Conservation (phyloP, 2,329 filamentous ascomycete species). For the Orbilia ellipsospora region DNA sequence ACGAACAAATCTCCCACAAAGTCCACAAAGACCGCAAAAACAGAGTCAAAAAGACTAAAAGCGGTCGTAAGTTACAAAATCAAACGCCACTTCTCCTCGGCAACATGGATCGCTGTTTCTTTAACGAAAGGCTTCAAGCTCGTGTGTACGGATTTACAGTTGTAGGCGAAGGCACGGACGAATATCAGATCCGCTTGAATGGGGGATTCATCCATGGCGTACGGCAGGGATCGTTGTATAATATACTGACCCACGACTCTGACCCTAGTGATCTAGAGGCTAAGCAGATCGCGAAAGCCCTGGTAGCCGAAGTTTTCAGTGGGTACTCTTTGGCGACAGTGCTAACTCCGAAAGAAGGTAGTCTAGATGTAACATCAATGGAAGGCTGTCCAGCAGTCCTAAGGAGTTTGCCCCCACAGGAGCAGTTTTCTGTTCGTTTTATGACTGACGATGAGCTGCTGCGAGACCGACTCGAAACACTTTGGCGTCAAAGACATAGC, state of each 20-base stretch:
- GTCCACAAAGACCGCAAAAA: background rate
- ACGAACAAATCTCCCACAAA: background rate
- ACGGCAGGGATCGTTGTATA: background rate
- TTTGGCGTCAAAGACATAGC: too few relatives aligned
- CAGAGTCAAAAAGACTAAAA: background rate
- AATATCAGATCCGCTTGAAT: background rate
- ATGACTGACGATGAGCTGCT: too few relatives aligned
- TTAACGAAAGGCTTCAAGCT: background rate
- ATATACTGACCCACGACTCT: background rate
- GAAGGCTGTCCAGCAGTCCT: too few relatives aligned
- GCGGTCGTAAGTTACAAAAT: background rate
- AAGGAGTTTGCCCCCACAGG: too few relatives aligned
- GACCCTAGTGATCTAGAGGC: too few relatives aligned
- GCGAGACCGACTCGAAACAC: too few relatives aligned
- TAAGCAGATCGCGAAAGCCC: too few relatives aligned
- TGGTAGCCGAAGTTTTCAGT: too few relatives aligned
- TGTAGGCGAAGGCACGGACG: background rate
- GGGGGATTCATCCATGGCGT: background rate
- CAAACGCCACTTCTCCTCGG: constrained; percentile 1
- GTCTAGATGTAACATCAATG: too few relatives aligned
- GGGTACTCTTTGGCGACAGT: too few relatives aligned
- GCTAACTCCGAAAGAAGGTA: too few relatives aligned
- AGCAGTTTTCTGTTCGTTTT: too few relatives aligned
- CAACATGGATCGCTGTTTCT: background rate
- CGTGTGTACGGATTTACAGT: constrained; percentile 3